Conservation (phyloP, 306 rosid species). For the Cicer bijugum region DNA sequence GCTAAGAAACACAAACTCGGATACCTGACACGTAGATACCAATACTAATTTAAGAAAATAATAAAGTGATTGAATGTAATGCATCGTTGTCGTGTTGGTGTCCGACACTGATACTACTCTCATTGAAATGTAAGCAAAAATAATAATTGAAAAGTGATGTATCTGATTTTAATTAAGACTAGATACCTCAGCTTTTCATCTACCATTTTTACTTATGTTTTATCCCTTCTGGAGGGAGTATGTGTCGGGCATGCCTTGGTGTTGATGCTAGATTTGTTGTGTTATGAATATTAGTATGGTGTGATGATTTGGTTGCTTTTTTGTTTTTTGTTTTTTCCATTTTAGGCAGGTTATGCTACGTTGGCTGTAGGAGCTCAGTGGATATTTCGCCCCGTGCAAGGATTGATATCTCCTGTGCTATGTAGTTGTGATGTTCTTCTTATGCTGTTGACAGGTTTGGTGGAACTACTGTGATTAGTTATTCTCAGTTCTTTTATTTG, state of each 20-base stretch:
- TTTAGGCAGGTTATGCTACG: slow-evolving; percentile 76
- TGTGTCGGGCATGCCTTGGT: too few species aligned
- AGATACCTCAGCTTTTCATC: too few species aligned
- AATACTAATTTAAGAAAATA: neutral
- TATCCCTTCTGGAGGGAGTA: too few species aligned
- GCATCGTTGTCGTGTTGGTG: neutral
- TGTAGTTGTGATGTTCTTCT: slow-evolving; percentile 87
- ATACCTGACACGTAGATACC: neutral
- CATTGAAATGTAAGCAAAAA: too few species aligned
- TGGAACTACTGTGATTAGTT: slow-evolving; percentile 25
- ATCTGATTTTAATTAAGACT: too few species aligned
- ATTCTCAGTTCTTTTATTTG: slow-evolving; percentile 10
- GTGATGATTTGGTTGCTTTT: slow-evolving; percentile 29
- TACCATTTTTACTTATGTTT: too few species aligned
- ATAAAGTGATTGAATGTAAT: neutral
- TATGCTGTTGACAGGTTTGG: slow-evolving; percentile 76
- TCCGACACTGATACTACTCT: neutral
- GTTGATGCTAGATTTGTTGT: neutral
- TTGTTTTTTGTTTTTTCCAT: slow-evolving; percentile 32
- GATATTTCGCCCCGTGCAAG: slow-evolving; percentile 65
- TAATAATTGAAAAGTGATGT: too few species aligned
- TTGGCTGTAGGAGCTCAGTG: slow-evolving; percentile 74
- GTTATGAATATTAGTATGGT: neutral
- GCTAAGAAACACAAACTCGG: neutral
- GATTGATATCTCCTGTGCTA: slow-evolving; percentile 63